A percentile compares a stretch with the other conserved stretches of the same genome.
Conservation (phyloP, 768 basidiomycete species). For the Vishniacozyma victoriae region DNA sequence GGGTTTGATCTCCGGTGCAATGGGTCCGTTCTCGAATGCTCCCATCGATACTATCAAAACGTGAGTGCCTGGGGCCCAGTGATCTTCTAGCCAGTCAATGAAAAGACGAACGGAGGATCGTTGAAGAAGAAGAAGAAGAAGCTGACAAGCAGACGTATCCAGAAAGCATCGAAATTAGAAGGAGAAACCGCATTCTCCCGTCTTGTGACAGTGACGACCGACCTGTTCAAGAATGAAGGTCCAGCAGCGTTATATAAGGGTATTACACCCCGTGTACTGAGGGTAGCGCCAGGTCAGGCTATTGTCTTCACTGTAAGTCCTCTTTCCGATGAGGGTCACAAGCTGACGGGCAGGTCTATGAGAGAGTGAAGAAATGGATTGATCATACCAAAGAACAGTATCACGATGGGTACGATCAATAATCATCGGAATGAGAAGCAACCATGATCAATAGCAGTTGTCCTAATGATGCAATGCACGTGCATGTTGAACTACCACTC, state of each 20-base stretch:
- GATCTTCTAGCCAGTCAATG: no score
- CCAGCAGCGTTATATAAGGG: conserved; percentile 92
- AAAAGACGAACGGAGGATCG: no score
- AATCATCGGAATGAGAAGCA: background rate
- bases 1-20: conserved; percentile 90
- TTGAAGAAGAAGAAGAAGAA: no score
- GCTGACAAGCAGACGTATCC: conserved; percentile 62
- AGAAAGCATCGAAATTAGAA: conserved; percentile 68
- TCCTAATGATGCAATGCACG: background rate
- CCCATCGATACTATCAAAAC: conserved; percentile 76
- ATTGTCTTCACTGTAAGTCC: conserved; percentile 77
- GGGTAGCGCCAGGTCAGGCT: conserved; percentile 88
- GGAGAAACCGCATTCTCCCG: conserved; percentile 74
- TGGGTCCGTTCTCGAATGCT: conserved; percentile 97
- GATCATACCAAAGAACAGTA: conserved; percentile 55
- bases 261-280: conserved; percentile 89
- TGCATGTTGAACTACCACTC: background rate
- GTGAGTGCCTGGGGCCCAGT: no score
- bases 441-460: background rate
- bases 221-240: conserved; percentile 92
- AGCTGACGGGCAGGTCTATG: conserved; percentile 57
- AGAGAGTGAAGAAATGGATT: conserved; percentile 69
- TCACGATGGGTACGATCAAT: conserved; percentile 26
- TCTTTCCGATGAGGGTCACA: background rate
- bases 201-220: conserved; percentile 70